Base-by-base conservation (phyloP, 306 rosid species). In the Inga laurina region DNA sequence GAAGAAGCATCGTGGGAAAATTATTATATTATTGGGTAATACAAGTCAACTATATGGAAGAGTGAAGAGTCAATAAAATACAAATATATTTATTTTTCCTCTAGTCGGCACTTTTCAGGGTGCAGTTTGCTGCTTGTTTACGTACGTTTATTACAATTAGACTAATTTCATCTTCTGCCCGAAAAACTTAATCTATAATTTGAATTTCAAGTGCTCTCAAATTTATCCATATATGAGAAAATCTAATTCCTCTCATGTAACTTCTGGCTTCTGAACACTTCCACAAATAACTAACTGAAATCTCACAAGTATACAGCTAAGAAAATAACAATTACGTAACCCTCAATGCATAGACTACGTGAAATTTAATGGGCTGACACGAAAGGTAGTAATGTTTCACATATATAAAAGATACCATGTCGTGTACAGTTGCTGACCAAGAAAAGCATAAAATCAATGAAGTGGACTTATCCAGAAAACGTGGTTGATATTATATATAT, bases 401-500 rank as follows among this genome's bases (percentile, higher is more conserved):
- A 15, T 65, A 14, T 1, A 5, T 27, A 13, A 4, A 30, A 64
- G 39, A n/a, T 64, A 27, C 30, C 19, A 13, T 64, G 32, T 64
- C 39, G 70, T 70, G 82, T 80, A 12, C 6, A 48, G 72, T 49
- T 81, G 10, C 30, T 48, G 45, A 85, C 77, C 56, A 70, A 85
- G 79, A 75, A 75, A 12, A 12, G 22, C 73, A 4, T 14, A 37
- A 27, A 71, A 72, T 71, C 79, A 41, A 12, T 24, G 41, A 27
- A 27, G 45, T 82, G 83, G 68, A 82, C 18, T 65, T 66, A 78
- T 85, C 81, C 78, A 54, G 13, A 77, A 52, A 76, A 80, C 18
- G 82, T 76, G 82, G 82, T 12, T 13, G 27, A 57, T n/a, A 2
- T 5, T 56, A 7, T 19, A 4, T 57, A 3, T 16, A 1, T 18